A percentile compares a stretch with the other conserved stretches of the same genome.
phyloP scores from a whole-genome alignment of 805 yeast species.

The Kodamaea fukazawae region DNA sequence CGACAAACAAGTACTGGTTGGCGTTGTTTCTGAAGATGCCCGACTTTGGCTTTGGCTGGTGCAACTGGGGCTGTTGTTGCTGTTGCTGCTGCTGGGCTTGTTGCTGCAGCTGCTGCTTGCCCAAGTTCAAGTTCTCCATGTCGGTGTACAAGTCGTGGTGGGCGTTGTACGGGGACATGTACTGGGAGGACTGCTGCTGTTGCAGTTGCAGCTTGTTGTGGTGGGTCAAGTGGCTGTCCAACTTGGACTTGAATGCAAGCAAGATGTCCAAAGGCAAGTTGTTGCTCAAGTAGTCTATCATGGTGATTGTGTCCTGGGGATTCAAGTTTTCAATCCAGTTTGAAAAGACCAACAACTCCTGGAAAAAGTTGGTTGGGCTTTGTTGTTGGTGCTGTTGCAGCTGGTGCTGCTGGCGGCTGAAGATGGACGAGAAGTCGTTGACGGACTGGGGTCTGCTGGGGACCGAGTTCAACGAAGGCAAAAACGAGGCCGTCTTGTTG shows the following conservation, averaged over 20 bases:
- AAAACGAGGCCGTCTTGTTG: constrained; percentile 19
- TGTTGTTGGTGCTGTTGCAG: constrained; percentile 19
- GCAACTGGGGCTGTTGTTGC: constrained; percentile 15
- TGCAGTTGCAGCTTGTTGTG: constrained; percentile 9
- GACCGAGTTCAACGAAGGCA: constrained; percentile 27
- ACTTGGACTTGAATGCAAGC: constrained; percentile 45
- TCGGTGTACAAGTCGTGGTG: constrained; percentile 14
- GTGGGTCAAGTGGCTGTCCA: constrained; percentile 38
- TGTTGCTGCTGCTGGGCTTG: not conserved
- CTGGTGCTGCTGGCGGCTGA: constrained; percentile 12
- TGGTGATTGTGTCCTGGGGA: constrained; percentile 50
- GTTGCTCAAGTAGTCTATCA: constrained; percentile 53
- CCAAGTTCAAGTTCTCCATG: constrained; percentile 17
- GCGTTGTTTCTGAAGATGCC: constrained; percentile 23
- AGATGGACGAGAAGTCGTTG: constrained; percentile 32
- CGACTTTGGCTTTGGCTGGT: constrained; percentile 42
- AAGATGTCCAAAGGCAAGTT: constrained; percentile 51
- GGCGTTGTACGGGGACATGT: constrained; percentile 9
- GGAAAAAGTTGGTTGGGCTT: constrained; percentile 37
- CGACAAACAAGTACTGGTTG: constrained; percentile 18
- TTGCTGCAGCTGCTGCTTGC: constrained; percentile 1
- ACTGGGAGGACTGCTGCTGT: constrained; percentile 8
- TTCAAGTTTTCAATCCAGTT: constrained; percentile 51
- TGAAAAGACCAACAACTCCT: constrained; percentile 49
- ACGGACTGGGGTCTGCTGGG: constrained; percentile 45